Base-by-base conservation (phyloP, 768 basidiomycete genomes). In the Candolleomyces eurysporus region DNA sequence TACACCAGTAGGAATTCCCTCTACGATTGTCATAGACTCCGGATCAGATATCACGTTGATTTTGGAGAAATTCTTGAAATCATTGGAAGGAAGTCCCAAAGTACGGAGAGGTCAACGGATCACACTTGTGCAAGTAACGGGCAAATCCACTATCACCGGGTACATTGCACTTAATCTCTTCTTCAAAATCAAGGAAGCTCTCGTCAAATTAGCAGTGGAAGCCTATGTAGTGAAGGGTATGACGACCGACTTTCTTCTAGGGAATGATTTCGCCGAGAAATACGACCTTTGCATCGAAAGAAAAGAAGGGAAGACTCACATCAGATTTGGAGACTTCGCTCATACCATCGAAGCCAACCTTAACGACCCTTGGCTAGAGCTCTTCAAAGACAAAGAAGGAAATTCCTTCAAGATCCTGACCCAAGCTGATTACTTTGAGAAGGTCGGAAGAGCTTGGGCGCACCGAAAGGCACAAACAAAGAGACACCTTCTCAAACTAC, bases 181-280 rank as follows among this genome's bases (percentile, higher is more conserved):
- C 36, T 71, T 75, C 52, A 45, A 65, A 17, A 71, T 71, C 0
- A 57, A 62, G n/a, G 71, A 63, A 39, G 50, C 71, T 0, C 60
- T 62, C 0, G 67, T 77, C 1, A 59, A 65, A 52, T 26, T 76
- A 3, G 62, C 71, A 1, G 71, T 74, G 14, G 68, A 74, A 36
- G 65, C 69, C 43, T 71, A 59, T 10, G 61, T 74, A 67, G 69
- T 0, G 5, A 36, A 36, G 5, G 36, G 36, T 1, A 36, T 36
- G 36, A 36, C 36, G 8, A 36, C 36, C 36, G 68, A 69, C 0
- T 68, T 76, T n/a, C 70, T 76, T 52, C 54, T 76, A 5, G 74
- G 74, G 4, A 73, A 74, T 52, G 73, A 74, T 42, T 73, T 71
- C 42, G 50, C 72, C 7, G 73, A 74, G 60, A 69, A 73, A 40